These are phyloP conservation scores for Podospora sp. DNA, from an alignment of 495 filamentous ascomycete genomes.

Conservation along the genomic window DNA sequence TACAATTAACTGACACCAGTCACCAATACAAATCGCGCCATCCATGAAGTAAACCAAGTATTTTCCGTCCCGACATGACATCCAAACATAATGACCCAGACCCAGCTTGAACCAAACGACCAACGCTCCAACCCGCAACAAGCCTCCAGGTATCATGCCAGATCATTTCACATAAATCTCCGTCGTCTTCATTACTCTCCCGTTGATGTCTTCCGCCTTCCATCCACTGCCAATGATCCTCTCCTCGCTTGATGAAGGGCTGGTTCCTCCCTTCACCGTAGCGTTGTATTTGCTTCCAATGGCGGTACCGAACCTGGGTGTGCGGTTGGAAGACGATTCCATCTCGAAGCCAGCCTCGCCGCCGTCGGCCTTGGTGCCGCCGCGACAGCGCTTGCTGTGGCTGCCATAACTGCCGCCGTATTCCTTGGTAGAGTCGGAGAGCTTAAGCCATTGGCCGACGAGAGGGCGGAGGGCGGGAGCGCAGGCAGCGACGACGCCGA, in stretches of 20 bases:
- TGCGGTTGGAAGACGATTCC: neutral
- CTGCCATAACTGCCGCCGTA: neutral
- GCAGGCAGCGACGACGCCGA: slow-evolving; percentile 52
- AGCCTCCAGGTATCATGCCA: too few relatives aligned
- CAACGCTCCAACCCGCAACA: neutral
- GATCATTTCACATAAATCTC: slow-evolving; percentile 1
- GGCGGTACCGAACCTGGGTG: neutral
- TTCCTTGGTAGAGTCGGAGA: slow-evolving; percentile 3
- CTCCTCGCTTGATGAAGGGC: slow-evolving; percentile 12
- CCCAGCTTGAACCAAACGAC: too few relatives aligned
- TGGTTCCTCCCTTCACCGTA: slow-evolving; percentile 1
- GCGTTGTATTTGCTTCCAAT: neutral
- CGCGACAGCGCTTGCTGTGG: neutral
- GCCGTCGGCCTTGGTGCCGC: neutral
- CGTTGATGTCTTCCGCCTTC: neutral
- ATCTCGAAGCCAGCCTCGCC: slow-evolving; percentile 11
- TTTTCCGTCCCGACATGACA: neutral
- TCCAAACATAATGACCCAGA: neutral
- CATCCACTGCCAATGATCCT: neutral
- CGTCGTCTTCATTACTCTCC: slow-evolving; percentile 8
- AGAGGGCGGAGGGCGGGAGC: slow-evolving; percentile 35
- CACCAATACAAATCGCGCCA: too few relatives aligned
- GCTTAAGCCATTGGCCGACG: slow-evolving; percentile 14
- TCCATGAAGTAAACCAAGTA: too few relatives aligned
- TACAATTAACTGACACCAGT: neutral